phyloP scores from a whole-genome alignment of 2,329 filamentous ascomycete genomes.

The Aureobasidium uvarum region DNA sequence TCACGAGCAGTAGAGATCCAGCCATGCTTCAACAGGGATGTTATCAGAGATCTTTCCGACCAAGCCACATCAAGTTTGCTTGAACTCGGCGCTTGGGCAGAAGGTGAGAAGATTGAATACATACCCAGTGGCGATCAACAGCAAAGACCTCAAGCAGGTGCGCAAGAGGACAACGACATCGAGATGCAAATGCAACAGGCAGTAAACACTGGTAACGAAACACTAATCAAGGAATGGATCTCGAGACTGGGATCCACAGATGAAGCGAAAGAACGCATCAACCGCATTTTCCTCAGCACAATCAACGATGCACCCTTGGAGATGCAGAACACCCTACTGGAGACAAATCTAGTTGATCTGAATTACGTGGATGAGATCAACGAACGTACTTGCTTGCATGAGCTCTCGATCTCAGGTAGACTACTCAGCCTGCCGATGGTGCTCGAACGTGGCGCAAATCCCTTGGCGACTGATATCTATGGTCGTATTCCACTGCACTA shows the following conservation, averaged over 20 bases:
- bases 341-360: slow-evolving; percentile 82
- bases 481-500: slow-evolving; percentile 92
- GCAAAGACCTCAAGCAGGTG: slow-evolving; percentile 43
- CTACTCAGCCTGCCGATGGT: slow-evolving; percentile 72
- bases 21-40: slow-evolving; percentile 95
- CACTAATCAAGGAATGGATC: slow-evolving; percentile 77
- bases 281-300: slow-evolving; percentile 83
- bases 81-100: slow-evolving; percentile 93
- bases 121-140: slow-evolving; percentile 39
- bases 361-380: slow-evolving; percentile 97
- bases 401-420: slow-evolving; percentile 93
- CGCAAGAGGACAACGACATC: slow-evolving; percentile 83
- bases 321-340: slow-evolving; percentile 71
- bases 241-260: slow-evolving; percentile 62
- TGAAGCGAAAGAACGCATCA: slow-evolving; percentile 72
- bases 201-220: slow-evolving; percentile 75
- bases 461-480: slow-evolving; percentile 84
- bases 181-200: slow-evolving; percentile 87
- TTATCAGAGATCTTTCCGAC: slow-evolving; percentile 94
- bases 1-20: slow-evolving; percentile 96
- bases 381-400: slow-evolving; percentile 92
- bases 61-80: slow-evolving; percentile 95
- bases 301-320: slow-evolving; percentile 80
- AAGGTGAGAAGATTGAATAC: slow-evolving; percentile 86
- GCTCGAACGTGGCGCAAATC: slow-evolving; percentile 71